Base-by-base conservation (phyloP, 1,284 basidiomycete genomes). In the Gymnopus androsaceus region DNA sequence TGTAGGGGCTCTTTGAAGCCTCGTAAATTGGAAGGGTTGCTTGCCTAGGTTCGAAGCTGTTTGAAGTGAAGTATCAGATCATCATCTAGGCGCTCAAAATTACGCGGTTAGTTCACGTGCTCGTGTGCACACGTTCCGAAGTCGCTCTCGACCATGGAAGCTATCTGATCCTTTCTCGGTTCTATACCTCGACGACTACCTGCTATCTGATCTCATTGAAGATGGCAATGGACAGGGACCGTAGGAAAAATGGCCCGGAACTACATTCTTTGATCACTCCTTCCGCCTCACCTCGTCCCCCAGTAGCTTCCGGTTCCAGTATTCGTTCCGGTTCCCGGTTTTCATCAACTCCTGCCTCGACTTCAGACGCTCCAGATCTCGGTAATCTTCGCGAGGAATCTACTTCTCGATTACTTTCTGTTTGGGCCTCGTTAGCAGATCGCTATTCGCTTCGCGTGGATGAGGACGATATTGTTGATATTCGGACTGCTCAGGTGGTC, bases 391-490 rank as follows among this genome's bases (percentile, higher is more conserved):
- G 85, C 44, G 75, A 80, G 51, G 82, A 78, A 4, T 84, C 85
- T 2, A 75, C 77, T 4, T 69, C 74, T 61, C 82, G 84, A 4
- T 73, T 91, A 34, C 69, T 83, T 30, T 77, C 81, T 61, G 72
- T 81, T 17, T 90, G 89, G 88, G 75, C 80, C 17, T 75, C 80
- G 38, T 78, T 91, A 11, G 87, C 79, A 3, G 82, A 84, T 42
- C 80, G 85, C 40, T 88, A 90, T 66, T 77, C 79, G 34, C 77
- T 81, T 49, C 75, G 77, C 37, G 70, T 90, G 27, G 87, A 89
- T 60, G 83, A 90, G 63, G 88, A 91, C 67, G 89, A 91, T 64
- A 85, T 90, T 48, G 76, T 91, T 33, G 85, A 91, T 65, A 69
- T 91, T 2, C 70, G 74, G 47, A 82, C 81, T 7, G 78, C 75